Evolutionary conservation across 371 early-diverging fungal species (phyloP), one percentile per base, ranked within the genome.

Genomic region (Mortierella sp.): DNA sequence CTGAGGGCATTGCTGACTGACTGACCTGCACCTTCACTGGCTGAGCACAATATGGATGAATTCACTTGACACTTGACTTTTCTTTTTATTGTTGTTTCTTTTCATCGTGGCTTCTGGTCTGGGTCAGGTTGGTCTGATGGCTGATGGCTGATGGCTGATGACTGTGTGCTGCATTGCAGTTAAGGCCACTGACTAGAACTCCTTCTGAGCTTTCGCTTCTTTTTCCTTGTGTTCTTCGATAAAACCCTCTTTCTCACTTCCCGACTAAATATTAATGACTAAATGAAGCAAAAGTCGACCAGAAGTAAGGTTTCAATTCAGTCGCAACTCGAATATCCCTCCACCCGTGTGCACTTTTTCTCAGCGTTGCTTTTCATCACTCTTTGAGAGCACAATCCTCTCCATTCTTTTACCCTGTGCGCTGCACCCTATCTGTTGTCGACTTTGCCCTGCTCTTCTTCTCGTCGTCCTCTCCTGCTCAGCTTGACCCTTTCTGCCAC

Each of bases 221-320:
- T 21, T 51, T 51, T 51, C 21, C 18, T 51, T 18, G 51, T 51
- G 5, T 51, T 51, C 51, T 21, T 51, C 51, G 18, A 49, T 21
- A 51, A 21, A 51, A 7, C 41, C 48, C 21, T 21, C 51, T 21
- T 51, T 5, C 51, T 18, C 21, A 18, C 12, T 46, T 46, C 46
- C 14, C 48, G 56, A 10, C 27, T 56, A 10, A 56, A 56, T 56
- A 27, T 1, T 16, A 0, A 10, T 7, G 24, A 0, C 68, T 65
- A 24, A 24, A 38, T 38, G 4, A 18, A 21, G 18, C 18, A 3
- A 21, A 16, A 16, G 65, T 65, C 65, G 65, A 65, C 65, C 18
- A 18, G 49, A 49, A 49, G 18, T 49, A 68, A 68, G 24, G 68
- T 68, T 68, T 68, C 24, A 41, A 68, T 68, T 38, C 68, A 68